Percentiles rank a stretch among this genome's conserved stretches.
These are phyloP conservation scores for Cinnamomum chago DNA, from an alignment of 164 flowering plant species.

Conservation along the genomic window DNA sequence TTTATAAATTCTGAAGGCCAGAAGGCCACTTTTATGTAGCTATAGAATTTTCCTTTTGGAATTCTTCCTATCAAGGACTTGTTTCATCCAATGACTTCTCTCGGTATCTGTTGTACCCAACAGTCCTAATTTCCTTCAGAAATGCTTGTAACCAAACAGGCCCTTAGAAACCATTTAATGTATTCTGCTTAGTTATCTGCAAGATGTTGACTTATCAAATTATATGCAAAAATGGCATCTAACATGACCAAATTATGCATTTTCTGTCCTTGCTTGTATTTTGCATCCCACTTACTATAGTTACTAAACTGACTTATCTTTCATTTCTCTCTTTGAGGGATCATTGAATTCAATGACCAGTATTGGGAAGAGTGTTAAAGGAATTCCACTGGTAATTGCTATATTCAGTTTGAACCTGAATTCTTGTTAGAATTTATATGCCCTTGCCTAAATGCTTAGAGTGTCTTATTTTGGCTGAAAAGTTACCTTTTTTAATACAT, in stretches of 20 bases:
- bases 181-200: neutral
- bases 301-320: slow-evolving; percentile 30
- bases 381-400: slow-evolving; percentile 74
- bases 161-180: too few relatives aligned
- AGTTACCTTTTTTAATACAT: slow-evolving; percentile 7
- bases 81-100: too few relatives aligned
- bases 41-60: too few relatives aligned
- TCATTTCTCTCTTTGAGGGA: slow-evolving; percentile 61
- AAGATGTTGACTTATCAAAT: neutral
- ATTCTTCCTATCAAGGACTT: too few relatives aligned
- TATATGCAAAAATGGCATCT: neutral
- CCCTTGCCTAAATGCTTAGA: neutral
- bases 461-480: slow-evolving; percentile 1
- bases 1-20: too few relatives aligned
- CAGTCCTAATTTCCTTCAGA: too few relatives aligned
- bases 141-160: too few relatives aligned
- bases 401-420: neutral
- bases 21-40: too few relatives aligned
- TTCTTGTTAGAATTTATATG: neutral
- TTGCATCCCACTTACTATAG: neutral
- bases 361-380: slow-evolving; percentile 79
- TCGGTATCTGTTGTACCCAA: too few relatives aligned
- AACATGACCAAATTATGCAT: neutral
- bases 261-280: neutral
- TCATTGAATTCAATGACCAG: slow-evolving; percentile 45